Conservation (phyloP, 495 filamentous ascomycete species). For the Neurospora intermedia region DNA sequence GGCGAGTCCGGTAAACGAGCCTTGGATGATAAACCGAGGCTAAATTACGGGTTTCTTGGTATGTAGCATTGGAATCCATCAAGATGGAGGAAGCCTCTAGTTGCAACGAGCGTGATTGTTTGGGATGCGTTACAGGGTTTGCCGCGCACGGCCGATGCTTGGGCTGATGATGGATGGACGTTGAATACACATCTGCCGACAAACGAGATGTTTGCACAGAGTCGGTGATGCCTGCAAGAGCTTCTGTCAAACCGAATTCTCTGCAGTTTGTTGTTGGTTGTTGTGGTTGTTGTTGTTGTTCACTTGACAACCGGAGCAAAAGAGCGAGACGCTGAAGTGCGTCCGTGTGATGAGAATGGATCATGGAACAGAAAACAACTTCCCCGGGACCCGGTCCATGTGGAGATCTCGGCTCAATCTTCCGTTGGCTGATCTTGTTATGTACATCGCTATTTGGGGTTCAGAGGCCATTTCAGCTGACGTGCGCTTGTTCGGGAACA, state of each 20-base stretch:
- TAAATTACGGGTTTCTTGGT: background rate
- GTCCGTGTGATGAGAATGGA: background rate
- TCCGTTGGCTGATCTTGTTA: background rate
- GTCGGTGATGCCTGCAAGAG: background rate
- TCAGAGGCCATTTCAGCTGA: background rate
- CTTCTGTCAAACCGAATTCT: background rate
- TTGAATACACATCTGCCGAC: background rate
- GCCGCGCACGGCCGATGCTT: background rate
- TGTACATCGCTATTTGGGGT: background rate
- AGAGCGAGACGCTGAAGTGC: background rate
- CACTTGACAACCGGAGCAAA: background rate
- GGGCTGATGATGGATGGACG: background rate
- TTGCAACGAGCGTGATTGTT: background rate
- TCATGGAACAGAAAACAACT: background rate
- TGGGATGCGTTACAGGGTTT: background rate
- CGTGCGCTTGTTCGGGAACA: background rate
- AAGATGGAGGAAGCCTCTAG: background rate
- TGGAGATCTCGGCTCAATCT: background rate
- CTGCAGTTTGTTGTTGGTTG: background rate
- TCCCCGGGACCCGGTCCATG: background rate
- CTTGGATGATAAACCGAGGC: background rate
- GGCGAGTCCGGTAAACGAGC: background rate
- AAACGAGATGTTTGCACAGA: background rate
- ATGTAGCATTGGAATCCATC: background rate
- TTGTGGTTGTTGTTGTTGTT: background rate